These are phyloP conservation scores for Lachancea waltii DNA, from an alignment of 805 yeast species.

Conservation along the genomic window DNA sequence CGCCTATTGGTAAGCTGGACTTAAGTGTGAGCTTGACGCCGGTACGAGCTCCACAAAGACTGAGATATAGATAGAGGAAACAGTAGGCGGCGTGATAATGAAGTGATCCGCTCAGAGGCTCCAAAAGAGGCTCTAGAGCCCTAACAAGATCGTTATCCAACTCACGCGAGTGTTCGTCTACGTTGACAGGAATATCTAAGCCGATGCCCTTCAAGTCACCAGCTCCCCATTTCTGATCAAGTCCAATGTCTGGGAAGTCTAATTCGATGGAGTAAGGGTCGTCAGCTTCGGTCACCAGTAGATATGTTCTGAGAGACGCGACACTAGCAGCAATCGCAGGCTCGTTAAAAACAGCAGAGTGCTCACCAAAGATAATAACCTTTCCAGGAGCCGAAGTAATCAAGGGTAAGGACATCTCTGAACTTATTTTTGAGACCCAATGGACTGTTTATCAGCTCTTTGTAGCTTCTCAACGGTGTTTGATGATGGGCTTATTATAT, in stretches of 20 bases:
- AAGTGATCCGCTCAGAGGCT: constrained; percentile 44
- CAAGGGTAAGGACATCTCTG: constrained; percentile 42
- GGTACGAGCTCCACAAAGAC: constrained; percentile 44
- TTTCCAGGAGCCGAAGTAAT: constrained; percentile 93
- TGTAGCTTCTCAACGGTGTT: no score
- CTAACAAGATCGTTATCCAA: constrained; percentile 53
- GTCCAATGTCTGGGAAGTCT: constrained; percentile 78
- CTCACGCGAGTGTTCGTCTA: constrained; percentile 39
- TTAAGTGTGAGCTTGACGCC: constrained; percentile 61
- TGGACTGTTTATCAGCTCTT: not conserved
- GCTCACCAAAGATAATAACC: constrained; percentile 93
- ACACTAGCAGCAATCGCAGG: constrained; percentile 97
- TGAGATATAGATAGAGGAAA: constrained; percentile 69
- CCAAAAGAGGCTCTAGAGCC: constrained; percentile 40
- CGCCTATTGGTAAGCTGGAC: constrained; percentile 89
- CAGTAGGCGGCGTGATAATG: constrained; percentile 77
- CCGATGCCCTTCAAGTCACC: constrained; percentile 13
- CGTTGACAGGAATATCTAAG: constrained; percentile 17
- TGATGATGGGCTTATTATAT: no score
- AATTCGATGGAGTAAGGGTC: constrained; percentile 44
- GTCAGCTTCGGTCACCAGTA: constrained; percentile 47
- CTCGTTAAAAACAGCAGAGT: constrained; percentile 86
- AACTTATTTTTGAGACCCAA: not conserved
- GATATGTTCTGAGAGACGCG: constrained; percentile 68
- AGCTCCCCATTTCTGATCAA: constrained; percentile 56